Base-by-base conservation (phyloP, 441 rosid species). In the Pelargonium fulgidum region DNA sequence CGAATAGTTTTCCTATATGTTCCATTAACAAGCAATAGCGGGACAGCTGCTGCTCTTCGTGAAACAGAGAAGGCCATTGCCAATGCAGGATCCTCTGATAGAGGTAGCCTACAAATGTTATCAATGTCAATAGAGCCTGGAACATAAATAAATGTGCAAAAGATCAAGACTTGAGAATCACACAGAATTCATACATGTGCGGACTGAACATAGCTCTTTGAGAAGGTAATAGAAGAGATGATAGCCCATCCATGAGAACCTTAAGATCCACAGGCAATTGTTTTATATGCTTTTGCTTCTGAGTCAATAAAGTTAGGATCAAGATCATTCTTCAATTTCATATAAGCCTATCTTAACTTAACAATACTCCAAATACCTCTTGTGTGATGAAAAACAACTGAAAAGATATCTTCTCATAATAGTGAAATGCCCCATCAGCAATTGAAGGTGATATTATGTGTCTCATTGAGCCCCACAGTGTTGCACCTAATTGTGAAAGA, bases 31-130 rank as follows among this genome's bases (percentile, higher is more conserved):
- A 95, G 99, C 70, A 95, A 87, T 45, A 88, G 68, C 22, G 99
- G 99, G 64, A 92, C 92, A 73, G 97, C 98, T 72, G 99, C 97
- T 78, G 98, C 98, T 81, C 98, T 82, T 64, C 98, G 86, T 62
- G 97, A 85, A 76, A 90, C 99, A 62, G 99, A 92, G 79, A 95
- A 92, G 63, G 98, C 99, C 99, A 95, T 95, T 75, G 98, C 98
- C 76, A 95, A 80, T 71, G 99, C 96, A 81, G 96, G 95, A 83
- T 95, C 99, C 82, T 95, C 99, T 7, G 99, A 88, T 71, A 92
- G 97, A 22, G 95, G 77, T 73, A 92, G 80, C 88, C 99, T 95
- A 77, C 62, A 79, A 39, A 67, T 48, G 26, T 68, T 66, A 70
- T 58, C 54, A 74, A 42, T 65, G 67, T 80, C 70, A 80, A 56